Evolutionary conservation across 192 early-diverging fungal species (phyloP).

Genomic region (Pecoramyces ruminantium): DNA sequence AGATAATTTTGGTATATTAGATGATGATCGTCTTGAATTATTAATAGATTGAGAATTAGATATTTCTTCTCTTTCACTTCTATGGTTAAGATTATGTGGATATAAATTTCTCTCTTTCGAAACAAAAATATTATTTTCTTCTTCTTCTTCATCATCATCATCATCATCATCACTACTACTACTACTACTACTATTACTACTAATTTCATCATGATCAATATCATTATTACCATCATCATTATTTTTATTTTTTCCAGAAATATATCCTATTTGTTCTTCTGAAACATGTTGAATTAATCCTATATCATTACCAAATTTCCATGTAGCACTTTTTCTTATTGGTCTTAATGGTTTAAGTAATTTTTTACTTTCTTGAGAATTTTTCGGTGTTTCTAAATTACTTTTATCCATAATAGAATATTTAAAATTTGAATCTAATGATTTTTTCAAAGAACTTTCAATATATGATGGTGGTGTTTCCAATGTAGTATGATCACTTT

Average conservation of each 20-base stretch:
- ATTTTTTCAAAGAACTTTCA: not conserved
- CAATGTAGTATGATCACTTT: not conserved
- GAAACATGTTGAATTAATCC: not conserved
- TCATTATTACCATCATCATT: not conserved
- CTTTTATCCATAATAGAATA: not conserved
- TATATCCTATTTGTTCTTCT: not conserved
- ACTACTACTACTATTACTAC: not conserved
- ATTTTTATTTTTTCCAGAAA: not conserved
- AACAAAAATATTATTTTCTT: not conserved
- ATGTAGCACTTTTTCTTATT: not conserved
- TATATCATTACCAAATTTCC: not conserved
- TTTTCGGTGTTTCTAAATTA: not conserved
- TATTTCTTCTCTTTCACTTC: too few relatives aligned
- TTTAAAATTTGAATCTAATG: too few relatives aligned
- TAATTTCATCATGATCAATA: not conserved
- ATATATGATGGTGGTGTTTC: not conserved
- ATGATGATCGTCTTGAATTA: not conserved
- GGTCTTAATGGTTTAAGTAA: not conserved
- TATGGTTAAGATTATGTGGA: not conserved
- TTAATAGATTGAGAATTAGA: not conserved
- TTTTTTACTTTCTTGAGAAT: not conserved
- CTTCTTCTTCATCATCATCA: not conserved
- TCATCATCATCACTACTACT: not conserved
- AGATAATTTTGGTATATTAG: not conserved
- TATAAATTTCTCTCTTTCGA: not conserved